Conservation (phyloP, 768 basidiomycete species). For the Nidularia pulvinata region DNA sequence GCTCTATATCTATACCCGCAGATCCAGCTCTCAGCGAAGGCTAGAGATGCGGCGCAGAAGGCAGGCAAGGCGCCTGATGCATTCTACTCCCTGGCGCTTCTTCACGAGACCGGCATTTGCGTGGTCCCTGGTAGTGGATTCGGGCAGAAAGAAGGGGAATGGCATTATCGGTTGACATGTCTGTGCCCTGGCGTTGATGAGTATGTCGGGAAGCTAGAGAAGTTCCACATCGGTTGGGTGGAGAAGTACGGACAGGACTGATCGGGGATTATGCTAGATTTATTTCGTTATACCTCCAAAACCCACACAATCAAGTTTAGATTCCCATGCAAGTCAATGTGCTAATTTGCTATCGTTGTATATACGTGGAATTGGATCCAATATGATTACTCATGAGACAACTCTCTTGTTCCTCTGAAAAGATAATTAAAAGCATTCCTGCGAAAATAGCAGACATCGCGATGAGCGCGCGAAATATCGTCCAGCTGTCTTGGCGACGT, state of each 20-base stretch:
- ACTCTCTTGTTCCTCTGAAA: too few relatives aligned
- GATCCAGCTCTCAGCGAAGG: slow-evolving; percentile 73
- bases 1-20: slow-evolving; percentile 94
- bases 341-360: too few relatives aligned
- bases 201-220: slow-evolving; percentile 83
- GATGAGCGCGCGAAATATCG: too few relatives aligned
- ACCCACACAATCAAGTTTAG: too few relatives aligned
- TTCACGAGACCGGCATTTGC: slow-evolving; percentile 92
- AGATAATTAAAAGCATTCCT: too few relatives aligned
- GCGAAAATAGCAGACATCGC: too few relatives aligned
- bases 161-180: slow-evolving; percentile 93
- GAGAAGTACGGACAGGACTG: slow-evolving; percentile 29
- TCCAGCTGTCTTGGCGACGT: too few relatives aligned
- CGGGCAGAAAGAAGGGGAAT: slow-evolving; percentile 88
- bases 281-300: too few relatives aligned
- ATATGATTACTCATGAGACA: too few relatives aligned
- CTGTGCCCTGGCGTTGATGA: slow-evolving; percentile 94
- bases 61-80: slow-evolving; percentile 84
- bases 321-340: too few relatives aligned
- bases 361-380: too few relatives aligned
- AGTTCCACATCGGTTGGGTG: slow-evolving; percentile 31
- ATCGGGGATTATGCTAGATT: slow-evolving; percentile 3
- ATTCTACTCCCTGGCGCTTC: slow-evolving; percentile 81
- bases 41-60: slow-evolving; percentile 68
- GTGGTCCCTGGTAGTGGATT: slow-evolving; percentile 59